Conservation (phyloP, 148 eudicot genomes). For the Dianthus caryophyllus region DNA sequence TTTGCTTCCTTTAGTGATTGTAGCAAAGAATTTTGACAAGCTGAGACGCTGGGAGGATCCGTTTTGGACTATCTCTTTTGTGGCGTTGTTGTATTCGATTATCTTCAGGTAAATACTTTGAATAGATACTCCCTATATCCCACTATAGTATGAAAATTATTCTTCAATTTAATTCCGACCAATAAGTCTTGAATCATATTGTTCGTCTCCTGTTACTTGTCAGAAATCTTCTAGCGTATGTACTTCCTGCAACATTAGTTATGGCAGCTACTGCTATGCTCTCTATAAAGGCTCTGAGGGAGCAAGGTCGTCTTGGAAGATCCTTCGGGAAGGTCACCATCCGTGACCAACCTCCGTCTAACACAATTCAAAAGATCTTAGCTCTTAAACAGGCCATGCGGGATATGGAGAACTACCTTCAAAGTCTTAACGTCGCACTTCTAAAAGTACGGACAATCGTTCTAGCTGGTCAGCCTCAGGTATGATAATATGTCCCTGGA, state of each 20-base stretch:
- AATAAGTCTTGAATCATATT: not conserved
- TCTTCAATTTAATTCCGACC: not conserved
- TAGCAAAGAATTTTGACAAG: conserved; percentile 51
- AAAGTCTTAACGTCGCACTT: conserved; percentile 63
- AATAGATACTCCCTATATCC: no score
- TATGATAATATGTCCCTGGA: conserved; percentile 24
- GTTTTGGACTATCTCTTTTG: conserved; percentile 59
- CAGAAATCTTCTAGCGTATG: conserved; percentile 68
- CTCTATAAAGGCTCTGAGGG: conserved; percentile 65
- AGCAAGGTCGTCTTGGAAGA: conserved; percentile 92
- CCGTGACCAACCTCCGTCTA: conserved; percentile 91
- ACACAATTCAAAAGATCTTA: conserved; percentile 84
- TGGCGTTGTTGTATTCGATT: conserved; percentile 53
- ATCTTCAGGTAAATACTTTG: conserved; percentile 56
- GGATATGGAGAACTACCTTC: conserved; percentile 77
- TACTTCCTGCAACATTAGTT: conserved; percentile 59
- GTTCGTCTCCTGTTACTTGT: conserved; percentile 4
- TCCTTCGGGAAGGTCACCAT: conserved; percentile 74
- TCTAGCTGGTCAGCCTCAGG: conserved; percentile 92
- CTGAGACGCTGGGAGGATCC: conserved; percentile 92
- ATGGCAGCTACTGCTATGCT: conserved; percentile 59
- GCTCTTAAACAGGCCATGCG: conserved; percentile 86
- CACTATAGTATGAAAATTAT: no score
- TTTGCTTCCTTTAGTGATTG: conserved; percentile 53
- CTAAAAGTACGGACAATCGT: conserved; percentile 70